Base-by-base conservation (phyloP, 139 green algal genomes). In the Chlorella sp. region DNA sequence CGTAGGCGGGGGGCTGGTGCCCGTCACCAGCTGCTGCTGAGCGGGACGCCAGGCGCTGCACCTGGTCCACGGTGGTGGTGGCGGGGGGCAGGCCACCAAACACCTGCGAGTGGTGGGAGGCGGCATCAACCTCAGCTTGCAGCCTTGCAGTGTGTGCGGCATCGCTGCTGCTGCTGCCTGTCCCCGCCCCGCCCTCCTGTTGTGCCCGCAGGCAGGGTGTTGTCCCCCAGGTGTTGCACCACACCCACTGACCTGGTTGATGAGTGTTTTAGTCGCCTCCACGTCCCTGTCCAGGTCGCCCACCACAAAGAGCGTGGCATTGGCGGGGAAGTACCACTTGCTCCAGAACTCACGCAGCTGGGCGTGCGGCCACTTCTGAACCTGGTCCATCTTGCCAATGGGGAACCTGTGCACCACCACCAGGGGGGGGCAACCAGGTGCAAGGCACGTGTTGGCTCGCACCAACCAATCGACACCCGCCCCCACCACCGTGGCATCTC, bases 231-330 rank as follows among this genome's bases (percentile, higher is more conserved):
- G n/a, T n/a, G n/a, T n/a, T n/a, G n/a, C n/a, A n/a, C n/a, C n/a
- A n/a, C n/a, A n/a, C n/a, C n/a, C n/a, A n/a, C 55, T 29, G 14
- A 63, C 20, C 55, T 36, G 29, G 27, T 3, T 49, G 62, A 97
- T 93, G 10, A 96, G 82, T 3, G 73, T 31, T 36, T 85, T 75
- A 14, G 82, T 79, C 23, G 79, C 82, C 49, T 86, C 75, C 0
- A 83, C 67, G 35, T 77, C 50, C 4, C 74, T 70, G 65, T 90
- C 86, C 55, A 98, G 72, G 76, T 99, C 93, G 0, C 95, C 95
- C n/a, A 99, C 93, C 26, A 98, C 75, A 73, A 96, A 98, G 23
- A 99, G 84, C 30, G 95, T 99, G n/a, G 91, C 91, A 82, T 99
- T 99, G 59, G 85, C 92, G 1, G 95, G 95, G 78, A 96, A 98